phyloP scores from a whole-genome alignment of 306 rosid species.

The Rosa multiflora region DNA sequence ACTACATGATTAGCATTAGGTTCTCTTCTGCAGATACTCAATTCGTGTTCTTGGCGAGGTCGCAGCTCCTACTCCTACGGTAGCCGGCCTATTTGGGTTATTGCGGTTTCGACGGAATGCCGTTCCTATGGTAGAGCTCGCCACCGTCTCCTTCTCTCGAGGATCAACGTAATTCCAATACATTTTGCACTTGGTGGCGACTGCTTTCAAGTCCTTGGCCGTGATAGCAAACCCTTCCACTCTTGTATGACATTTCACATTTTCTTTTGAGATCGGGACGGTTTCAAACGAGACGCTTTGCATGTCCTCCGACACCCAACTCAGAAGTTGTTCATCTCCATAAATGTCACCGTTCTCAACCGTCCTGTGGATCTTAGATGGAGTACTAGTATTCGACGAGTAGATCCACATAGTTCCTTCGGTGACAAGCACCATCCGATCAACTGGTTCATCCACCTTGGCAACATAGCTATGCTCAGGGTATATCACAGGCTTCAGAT shows the following conservation, averaged over 20 bases:
- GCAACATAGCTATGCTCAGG: slow-evolving; percentile 15
- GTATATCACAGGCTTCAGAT: slow-evolving; percentile 22
- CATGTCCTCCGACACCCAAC: not conserved
- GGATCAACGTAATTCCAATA: not conserved
- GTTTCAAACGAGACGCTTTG: not conserved
- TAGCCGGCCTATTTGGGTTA: not conserved
- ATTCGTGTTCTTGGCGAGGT: not conserved
- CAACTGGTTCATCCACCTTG: slow-evolving; percentile 18
- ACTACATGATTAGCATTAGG: not conserved
- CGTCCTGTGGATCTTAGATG: not conserved
- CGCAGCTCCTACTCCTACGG: not conserved
- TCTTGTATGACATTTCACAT: not conserved
- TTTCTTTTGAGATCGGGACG: not conserved
- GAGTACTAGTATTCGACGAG: not conserved
- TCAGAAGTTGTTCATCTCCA: slow-evolving; percentile 15
- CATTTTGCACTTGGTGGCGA: slow-evolving; percentile 4
- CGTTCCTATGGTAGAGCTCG: not conserved
- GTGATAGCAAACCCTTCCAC: slow-evolving; percentile 3
- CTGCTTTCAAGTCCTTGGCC: slow-evolving; percentile 2
- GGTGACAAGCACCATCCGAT: slow-evolving; percentile 19
- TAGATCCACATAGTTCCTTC: slow-evolving; percentile 18
- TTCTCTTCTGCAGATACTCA: not conserved
- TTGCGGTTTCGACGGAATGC: not conserved
- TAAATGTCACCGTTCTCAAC: not conserved
- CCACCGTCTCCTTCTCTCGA: not conserved